Conservation (phyloP, 331 rosid genomes). For the Malus hybrid region DNA sequence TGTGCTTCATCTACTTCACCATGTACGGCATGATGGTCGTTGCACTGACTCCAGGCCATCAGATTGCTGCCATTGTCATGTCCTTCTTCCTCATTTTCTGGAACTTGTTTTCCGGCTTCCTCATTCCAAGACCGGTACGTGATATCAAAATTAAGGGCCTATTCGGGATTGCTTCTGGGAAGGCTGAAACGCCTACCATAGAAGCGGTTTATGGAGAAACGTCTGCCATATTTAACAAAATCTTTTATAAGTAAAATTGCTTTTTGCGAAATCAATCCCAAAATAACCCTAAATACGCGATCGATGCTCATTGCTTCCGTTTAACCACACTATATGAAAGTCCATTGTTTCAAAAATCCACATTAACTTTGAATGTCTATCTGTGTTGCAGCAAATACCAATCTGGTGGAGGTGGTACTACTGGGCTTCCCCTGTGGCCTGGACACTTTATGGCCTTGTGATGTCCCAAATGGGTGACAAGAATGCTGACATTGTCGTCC, state of each 20-base stretch:
- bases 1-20: slow-evolving; percentile 43
- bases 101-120: slow-evolving; percentile 43
- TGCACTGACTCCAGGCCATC: slow-evolving; percentile 37
- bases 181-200: too few relatives aligned
- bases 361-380: too few relatives aligned
- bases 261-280: neutral
- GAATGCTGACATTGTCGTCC: neutral
- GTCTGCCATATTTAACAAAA: too few relatives aligned
- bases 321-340: neutral
- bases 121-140: slow-evolving; percentile 34
- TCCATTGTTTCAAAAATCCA: neutral
- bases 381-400: slow-evolving; percentile 32
- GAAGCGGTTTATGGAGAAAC: too few relatives aligned
- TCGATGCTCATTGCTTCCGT: too few relatives aligned
- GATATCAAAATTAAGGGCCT: neutral
- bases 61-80: slow-evolving; percentile 36
- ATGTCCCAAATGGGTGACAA: slow-evolving; percentile 36
- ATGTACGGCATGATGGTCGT: slow-evolving; percentile 45
- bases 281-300: neutral
- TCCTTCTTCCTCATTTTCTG: slow-evolving; percentile 38
- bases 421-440: slow-evolving; percentile 42
- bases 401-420: slow-evolving; percentile 57
- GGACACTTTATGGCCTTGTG: slow-evolving; percentile 45
- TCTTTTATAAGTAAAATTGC: neutral
- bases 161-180: neutral